Evolutionary conservation across 805 yeast genomes (phyloP).

Genomic region (Maudiozyma bulderi): DNA sequence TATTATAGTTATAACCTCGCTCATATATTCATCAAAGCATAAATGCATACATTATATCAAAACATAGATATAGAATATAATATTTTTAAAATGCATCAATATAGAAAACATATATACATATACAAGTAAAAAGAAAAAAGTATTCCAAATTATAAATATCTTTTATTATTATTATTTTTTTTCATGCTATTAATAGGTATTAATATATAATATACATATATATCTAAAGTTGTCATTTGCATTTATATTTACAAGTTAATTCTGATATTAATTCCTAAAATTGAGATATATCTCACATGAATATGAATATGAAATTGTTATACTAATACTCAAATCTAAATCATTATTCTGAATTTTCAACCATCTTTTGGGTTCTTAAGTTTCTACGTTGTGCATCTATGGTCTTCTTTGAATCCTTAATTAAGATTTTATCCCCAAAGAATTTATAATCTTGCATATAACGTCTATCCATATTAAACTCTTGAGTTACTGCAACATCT

Average conservation of each 20-base stretch:
- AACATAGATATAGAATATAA: background rate
- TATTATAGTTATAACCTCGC: background rate
- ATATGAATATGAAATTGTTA: background rate
- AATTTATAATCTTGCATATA: constrained; percentile 71
- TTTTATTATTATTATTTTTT: background rate
- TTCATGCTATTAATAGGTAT: no score
- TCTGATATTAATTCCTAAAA: background rate
- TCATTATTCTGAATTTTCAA: constrained; percentile 7
- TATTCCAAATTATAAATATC: background rate
- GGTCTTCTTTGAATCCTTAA: constrained; percentile 45
- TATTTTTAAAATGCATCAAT: background rate
- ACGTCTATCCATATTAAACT: constrained; percentile 70
- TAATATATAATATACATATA: no score
- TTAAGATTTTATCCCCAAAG: constrained; percentile 60
- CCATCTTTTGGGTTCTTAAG: constrained; percentile 36
- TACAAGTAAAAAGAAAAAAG: background rate
- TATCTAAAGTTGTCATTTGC: no score
- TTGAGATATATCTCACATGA: no score
- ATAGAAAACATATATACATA: background rate
- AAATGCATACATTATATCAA: background rate
- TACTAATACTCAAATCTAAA: background rate
- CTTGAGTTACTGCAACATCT: constrained; percentile 67
- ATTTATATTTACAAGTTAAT: constrained; percentile 1
- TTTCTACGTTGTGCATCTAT: constrained; percentile 39
- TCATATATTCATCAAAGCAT: background rate